Evolutionary conservation across 176 grass and related monocot species (phyloP).

Genomic region (Aegilops bicornis): DNA sequence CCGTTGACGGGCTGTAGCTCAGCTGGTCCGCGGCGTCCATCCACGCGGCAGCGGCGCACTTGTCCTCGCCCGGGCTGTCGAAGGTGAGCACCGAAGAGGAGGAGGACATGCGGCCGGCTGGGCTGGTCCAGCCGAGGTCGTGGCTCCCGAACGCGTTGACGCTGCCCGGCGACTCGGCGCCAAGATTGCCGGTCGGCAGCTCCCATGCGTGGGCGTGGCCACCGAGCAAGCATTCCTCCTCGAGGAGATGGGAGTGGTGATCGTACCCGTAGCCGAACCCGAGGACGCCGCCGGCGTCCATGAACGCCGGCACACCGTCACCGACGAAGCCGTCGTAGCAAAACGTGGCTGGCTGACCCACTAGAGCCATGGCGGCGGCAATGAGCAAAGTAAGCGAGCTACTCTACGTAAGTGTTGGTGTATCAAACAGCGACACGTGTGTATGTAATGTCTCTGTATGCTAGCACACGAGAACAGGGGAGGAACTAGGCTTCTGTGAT

Average conservation of each 20-base stretch:
- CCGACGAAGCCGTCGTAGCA: not conserved
- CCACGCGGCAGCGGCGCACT: not conserved
- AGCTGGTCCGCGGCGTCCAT: not conserved
- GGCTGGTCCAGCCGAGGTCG: not conserved
- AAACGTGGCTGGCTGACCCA: not conserved
- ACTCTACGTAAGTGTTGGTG: not conserved
- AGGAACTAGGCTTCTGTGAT: not conserved
- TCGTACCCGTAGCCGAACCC: not conserved
- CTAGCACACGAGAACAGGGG: not conserved
- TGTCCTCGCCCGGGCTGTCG: not conserved
- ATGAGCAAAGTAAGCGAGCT: not conserved
- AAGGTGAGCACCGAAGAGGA: conserved; percentile 3
- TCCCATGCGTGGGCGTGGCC: not conserved
- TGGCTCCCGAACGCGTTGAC: not conserved
- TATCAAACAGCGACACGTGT: not conserved
- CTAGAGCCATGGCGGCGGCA: not conserved
- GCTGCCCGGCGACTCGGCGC: not conserved
- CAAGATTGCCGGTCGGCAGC: not conserved
- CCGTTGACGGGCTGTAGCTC: not conserved
- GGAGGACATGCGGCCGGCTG: not conserved
- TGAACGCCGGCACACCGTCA: not conserved
- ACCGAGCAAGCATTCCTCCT: conserved; percentile 3
- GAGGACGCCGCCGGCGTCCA: not conserved
- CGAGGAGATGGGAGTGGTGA: not conserved
- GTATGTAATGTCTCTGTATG: not conserved